Evolutionary conservation across 768 basidiomycete genomes (phyloP).

Genomic region (Megacollybia marginata): DNA sequence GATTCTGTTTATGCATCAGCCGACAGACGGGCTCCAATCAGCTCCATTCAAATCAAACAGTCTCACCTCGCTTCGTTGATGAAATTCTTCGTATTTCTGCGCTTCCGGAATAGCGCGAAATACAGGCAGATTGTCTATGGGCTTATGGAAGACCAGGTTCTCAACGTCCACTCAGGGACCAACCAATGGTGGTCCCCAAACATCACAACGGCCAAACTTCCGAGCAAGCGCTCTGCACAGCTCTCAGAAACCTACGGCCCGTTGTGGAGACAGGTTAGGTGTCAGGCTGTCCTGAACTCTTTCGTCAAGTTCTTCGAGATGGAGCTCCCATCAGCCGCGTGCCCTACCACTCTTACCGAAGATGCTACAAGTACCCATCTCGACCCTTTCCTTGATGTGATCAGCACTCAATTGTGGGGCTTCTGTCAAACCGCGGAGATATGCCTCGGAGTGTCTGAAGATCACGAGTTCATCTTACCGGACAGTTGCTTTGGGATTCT

Average conservation of each 20-base stretch:
- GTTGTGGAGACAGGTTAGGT: slow-evolving; percentile 2
- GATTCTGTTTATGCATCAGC: slow-evolving; percentile 16
- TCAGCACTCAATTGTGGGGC: slow-evolving; percentile 42
- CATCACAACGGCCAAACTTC: background rate
- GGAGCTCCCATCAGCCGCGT: slow-evolving; percentile 2
- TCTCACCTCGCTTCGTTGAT: slow-evolving; percentile 30
- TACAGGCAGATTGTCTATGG: slow-evolving; percentile 34
- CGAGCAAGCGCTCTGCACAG: slow-evolving; percentile 15
- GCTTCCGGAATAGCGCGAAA: slow-evolving; percentile 47
- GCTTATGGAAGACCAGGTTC: background rate
- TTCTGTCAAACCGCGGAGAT: slow-evolving; percentile 38
- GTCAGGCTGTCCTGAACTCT: slow-evolving; percentile 7
- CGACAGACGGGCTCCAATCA: slow-evolving; percentile 16
- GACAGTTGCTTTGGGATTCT: slow-evolving; percentile 48
- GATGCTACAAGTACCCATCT: background rate
- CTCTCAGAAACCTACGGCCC: slow-evolving; percentile 9
- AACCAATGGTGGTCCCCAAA: background rate
- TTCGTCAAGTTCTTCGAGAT: slow-evolving; percentile 21
- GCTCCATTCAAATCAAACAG: slow-evolving; percentile 21
- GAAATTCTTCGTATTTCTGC: slow-evolving; percentile 46
- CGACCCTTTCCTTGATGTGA: slow-evolving; percentile 9
- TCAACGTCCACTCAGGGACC: background rate
- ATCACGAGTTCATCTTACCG: slow-evolving; percentile 49
- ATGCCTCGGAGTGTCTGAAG: slow-evolving; percentile 44
- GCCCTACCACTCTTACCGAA: slow-evolving; percentile 9